These are phyloP conservation scores for Ophiocordyceps unilateralis DNA, from an alignment of 2,329 filamentous ascomycete species.

Conservation along the genomic window DNA sequence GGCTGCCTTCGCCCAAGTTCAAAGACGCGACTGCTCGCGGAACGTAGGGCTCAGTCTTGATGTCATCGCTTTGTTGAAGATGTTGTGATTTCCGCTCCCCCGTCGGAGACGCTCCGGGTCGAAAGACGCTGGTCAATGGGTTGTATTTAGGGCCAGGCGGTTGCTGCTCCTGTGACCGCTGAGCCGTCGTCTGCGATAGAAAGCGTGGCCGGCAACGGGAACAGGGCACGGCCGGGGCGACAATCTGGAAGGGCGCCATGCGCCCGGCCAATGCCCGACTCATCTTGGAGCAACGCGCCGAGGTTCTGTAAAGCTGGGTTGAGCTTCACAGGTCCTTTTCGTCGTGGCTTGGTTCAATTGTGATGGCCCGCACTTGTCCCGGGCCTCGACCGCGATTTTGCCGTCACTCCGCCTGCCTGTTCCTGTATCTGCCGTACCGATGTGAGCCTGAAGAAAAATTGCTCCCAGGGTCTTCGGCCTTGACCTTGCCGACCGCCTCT, in stretches of 20 bases:
- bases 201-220: constrained; percentile 11
- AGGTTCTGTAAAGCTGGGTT: not conserved
- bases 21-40: no score
- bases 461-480: not conserved
- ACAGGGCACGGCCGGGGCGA: not conserved
- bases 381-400: constrained; percentile 12
- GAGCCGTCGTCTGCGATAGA: constrained; percentile 22
- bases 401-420: constrained; percentile 17
- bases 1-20: no score
- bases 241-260: constrained; percentile 17
- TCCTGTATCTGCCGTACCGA: constrained; percentile 13
- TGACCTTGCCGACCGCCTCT: constrained; percentile 8
- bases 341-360: not conserved
- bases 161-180: constrained; percentile 9
- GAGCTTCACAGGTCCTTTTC: not conserved
- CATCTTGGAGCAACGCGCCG: not conserved
- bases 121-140: not conserved
- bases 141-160: constrained; percentile 4
- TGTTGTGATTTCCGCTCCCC: not conserved
- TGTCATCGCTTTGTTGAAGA: no score
- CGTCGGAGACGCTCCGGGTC: not conserved
- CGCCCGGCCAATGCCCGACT: constrained; percentile 7
- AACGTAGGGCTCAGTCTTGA: no score
- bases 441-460: constrained; percentile 2
- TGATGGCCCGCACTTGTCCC: not conserved